phyloP scores from a whole-genome alignment of 768 basidiomycete genomes.

The Rhizopogon sp. region DNA sequence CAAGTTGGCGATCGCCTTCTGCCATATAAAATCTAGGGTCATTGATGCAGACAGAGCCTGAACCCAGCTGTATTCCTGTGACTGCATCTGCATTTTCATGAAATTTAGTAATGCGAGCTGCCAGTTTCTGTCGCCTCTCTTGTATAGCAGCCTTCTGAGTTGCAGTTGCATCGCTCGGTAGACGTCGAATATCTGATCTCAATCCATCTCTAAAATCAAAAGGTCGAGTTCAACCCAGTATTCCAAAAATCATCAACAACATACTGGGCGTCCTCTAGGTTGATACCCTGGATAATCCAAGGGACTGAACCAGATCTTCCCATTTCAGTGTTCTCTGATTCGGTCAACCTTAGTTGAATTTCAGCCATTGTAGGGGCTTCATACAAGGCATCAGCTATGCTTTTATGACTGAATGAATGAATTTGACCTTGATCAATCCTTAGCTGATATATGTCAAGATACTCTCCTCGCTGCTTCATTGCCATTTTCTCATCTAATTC shows the following conservation, averaged over 20 bases:
- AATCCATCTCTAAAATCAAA: not conserved
- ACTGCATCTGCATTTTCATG: not conserved
- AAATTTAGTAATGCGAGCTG: not conserved
- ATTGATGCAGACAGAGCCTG: not conserved
- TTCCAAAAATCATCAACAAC: not conserved
- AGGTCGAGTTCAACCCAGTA: not conserved
- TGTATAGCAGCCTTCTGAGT: not conserved
- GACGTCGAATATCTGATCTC: not conserved
- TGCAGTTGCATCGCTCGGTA: not conserved
- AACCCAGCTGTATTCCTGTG: not conserved
- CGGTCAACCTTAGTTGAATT: not conserved
- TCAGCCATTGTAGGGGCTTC: slow-evolving; percentile 5
- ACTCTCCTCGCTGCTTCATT: not conserved
- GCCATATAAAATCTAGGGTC: not conserved
- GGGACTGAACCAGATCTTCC: not conserved
- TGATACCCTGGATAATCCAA: slow-evolving; percentile 2
- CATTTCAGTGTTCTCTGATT: not conserved
- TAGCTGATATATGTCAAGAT: slow-evolving; percentile 1
- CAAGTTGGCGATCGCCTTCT: not conserved
- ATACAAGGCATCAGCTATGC: no score
- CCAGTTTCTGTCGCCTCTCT: not conserved
- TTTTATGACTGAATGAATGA: not conserved
- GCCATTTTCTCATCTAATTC: not conserved
- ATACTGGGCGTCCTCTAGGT: slow-evolving; percentile 3
- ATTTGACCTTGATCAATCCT: slow-evolving; percentile 2